These are phyloP conservation scores for Salvia splendens DNA, from an alignment of 257 asterid species.

Conservation along the genomic window DNA sequence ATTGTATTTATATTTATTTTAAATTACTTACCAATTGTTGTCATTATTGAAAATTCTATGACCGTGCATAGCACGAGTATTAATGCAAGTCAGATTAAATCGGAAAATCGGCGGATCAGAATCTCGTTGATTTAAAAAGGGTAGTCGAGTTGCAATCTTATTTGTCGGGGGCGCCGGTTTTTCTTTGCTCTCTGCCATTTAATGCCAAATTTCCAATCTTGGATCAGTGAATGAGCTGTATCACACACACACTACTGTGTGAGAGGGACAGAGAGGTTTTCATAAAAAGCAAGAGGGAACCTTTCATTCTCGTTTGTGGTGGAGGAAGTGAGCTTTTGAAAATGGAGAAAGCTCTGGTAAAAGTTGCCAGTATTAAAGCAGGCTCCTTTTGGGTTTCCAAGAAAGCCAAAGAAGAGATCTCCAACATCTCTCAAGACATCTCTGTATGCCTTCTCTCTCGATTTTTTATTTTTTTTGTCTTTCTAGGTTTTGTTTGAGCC, in stretches of 20 bases:
- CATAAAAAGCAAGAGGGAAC: background rate
- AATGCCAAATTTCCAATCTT: conserved; percentile 38
- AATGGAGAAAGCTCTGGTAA: conserved; percentile 89
- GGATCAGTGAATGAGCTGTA: conserved; percentile 56
- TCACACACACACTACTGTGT: conserved; percentile 23
- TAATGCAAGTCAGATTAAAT: too few species aligned
- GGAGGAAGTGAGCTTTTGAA: conserved; percentile 8
- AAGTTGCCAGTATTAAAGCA: conserved; percentile 82
- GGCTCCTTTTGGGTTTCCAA: conserved; percentile 88
- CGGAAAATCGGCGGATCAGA: too few species aligned
- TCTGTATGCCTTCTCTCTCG: conserved; percentile 45
- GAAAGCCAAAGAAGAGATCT: conserved; percentile 93
- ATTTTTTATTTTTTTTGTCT: background rate
- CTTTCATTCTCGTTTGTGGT: conserved; percentile 11
- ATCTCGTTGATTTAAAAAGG: background rate
- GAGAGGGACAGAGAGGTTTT: conserved; percentile 13
- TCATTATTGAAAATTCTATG: too few species aligned
- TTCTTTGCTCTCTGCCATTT: conserved; percentile 14
- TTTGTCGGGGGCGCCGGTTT: conserved; percentile 46
- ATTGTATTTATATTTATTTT: too few species aligned
- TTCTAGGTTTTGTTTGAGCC: background rate
- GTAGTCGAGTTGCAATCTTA: conserved; percentile 11
- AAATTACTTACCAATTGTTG: too few species aligned
- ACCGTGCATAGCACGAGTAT: too few species aligned
- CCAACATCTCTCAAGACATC: conserved; percentile 83